Conservation (phyloP, 2,329 filamentous ascomycete species). For the Fusarium virguliforme region DNA sequence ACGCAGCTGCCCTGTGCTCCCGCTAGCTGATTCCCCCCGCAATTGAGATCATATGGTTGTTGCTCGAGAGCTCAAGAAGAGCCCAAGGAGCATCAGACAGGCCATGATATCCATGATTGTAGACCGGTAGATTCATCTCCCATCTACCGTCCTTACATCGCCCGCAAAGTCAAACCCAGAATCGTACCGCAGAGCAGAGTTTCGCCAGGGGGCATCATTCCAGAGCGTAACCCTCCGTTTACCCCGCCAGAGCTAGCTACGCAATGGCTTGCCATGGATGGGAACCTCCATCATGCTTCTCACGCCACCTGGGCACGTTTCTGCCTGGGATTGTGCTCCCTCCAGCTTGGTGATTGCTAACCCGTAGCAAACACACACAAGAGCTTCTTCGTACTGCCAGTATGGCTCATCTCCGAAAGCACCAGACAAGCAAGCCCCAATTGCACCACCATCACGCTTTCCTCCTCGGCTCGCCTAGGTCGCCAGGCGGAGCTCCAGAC, state of each 20-base stretch:
- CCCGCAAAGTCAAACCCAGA: constrained; percentile 20
- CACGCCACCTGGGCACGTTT: constrained; percentile 15
- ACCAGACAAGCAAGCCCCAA: constrained; percentile 9
- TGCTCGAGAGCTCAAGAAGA: neutral
- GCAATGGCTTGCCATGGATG: constrained; percentile 5
- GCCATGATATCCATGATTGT: neutral
- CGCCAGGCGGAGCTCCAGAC: constrained; percentile 1
- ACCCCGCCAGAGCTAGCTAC: constrained; percentile 43
- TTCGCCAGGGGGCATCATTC: constrained; percentile 3
- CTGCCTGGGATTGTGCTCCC: no score
- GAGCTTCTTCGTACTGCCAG: neutral
- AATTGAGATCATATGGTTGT: neutral
- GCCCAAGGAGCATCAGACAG: neutral
- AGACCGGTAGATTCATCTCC: neutral
- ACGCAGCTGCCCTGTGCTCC: constrained; percentile 19
- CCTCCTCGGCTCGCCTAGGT: neutral
- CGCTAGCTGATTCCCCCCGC: constrained; percentile 4
- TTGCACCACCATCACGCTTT: constrained; percentile 17
- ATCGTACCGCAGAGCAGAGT: neutral
- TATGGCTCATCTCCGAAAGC: neutral
- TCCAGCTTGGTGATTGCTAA: constrained; percentile 2
- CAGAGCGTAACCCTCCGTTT: constrained; percentile 26
- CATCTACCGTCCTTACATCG: neutral
- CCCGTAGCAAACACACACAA: neutral
- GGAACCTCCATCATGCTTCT: constrained; percentile 26